Base-by-base conservation (phyloP, 768 basidiomycete genomes). In the Xerocomellus intermedius region DNA sequence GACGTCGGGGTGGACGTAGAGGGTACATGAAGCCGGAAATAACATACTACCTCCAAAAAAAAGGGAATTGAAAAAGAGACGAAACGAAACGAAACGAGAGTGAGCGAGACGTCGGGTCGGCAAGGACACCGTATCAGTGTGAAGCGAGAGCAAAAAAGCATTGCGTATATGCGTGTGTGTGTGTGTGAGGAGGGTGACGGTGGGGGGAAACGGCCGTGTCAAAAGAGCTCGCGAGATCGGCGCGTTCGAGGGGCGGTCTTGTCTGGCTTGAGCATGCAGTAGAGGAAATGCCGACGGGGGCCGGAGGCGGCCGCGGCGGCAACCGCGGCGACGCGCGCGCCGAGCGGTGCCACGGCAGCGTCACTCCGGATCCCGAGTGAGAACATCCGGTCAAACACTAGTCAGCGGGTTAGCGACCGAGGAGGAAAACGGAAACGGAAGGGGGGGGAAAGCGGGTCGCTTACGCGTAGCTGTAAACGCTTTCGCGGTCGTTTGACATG, bases 371-470 rank as follows among this genome's bases (percentile, higher is more conserved):
- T 76, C 19, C 91, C 91, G 12, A 94, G 77, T 6, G 87, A 90
- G 67, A 93, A 94, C 92, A 93, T 91, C 28, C 91, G 75, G 69
- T 93, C 91, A 65, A 93, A 94, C 13, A 92, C 91, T 94, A n/a
- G 14, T 38, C 26, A 12, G 5, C 1, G 59, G 10, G 13, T 9
- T 26, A 59, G n/a, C 36, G 33, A 41, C 17, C 4, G 47, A 30
- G 45, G 17, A 4, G 4, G 7, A 16, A 4, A 37, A 28, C 14
- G 37, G 8, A 2, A 44, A 19, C 5, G 37, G 13, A 28, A 8
- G 30, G 9, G 30, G 9, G 30, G 3, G 22, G 17, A 5, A 24
- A n/a, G 2, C 2, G 32, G 21, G 12, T 9, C 8, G 17, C 85
- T 55, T 64, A 94, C 94, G 75, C 28, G 90, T 91, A 8, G 90